phyloP scores from a whole-genome alignment of 1,139 yeast genomes.

The Sugiyamaella paludigena region DNA sequence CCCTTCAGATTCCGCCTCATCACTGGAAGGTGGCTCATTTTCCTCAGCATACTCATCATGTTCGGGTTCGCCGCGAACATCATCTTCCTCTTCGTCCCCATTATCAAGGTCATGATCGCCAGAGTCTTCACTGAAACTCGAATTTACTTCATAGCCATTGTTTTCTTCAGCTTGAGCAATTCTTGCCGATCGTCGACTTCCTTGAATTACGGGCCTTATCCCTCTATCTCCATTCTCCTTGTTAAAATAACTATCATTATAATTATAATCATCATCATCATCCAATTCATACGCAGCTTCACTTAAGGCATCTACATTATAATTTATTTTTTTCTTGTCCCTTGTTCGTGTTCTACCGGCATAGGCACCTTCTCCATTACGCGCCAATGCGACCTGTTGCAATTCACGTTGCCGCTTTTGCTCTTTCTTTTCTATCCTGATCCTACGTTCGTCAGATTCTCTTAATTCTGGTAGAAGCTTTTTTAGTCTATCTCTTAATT shows the following conservation, averaged over 20 bases:
- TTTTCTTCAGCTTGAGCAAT: conserved; percentile 15
- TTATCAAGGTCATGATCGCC: conserved; percentile 10
- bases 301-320: conserved; percentile 28
- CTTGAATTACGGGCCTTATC: not conserved
- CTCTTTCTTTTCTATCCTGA: conserved; percentile 27
- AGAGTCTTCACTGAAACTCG: conserved; percentile 17
- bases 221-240: conserved; percentile 3
- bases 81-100: conserved; percentile 1
- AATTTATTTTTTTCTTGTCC: conserved; percentile 32
- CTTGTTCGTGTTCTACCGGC: conserved; percentile 38
- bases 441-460: conserved; percentile 31
- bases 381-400: conserved; percentile 27
- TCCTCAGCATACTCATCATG: conserved; percentile 2
- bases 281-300: conserved; percentile 19
- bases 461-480: conserved; percentile 27
- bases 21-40: conserved; percentile 11
- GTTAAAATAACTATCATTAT: conserved; percentile 3
- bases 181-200: conserved; percentile 17
- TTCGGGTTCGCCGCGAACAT: not conserved
- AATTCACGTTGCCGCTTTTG: conserved; percentile 25
- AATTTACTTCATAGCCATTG: conserved; percentile 10
- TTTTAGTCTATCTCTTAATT: conserved; percentile 23
- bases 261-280: conserved; percentile 26
- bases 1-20: conserved; percentile 2
- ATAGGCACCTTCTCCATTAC: conserved; percentile 35